Evolutionary conservation across 345 rosid genomes (phyloP), one percentile per base, ranked within the genome.

Genomic region (Salix suchowensis): DNA sequence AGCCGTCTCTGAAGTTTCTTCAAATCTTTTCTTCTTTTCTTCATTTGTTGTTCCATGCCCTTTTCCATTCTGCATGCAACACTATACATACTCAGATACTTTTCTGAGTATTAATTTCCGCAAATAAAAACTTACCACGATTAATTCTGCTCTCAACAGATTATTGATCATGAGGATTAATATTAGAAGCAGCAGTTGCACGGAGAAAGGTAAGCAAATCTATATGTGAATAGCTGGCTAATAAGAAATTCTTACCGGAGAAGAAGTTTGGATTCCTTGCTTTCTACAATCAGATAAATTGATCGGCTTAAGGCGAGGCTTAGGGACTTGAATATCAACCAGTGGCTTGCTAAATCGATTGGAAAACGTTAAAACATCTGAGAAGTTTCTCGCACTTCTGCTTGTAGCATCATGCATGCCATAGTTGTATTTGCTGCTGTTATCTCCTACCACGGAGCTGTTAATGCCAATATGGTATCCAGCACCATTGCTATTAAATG

Each of bases 1-100:
- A 37, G 72, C 81, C 46, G 85, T 78, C 32, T 87, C 90, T 23
- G 91, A 83, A 73, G 62, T 75, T 64, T 88, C 90, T 74, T 89
- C 90, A 37, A 71, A 79, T 87, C 90, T 86, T 83, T 87, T 94
- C 87, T 87, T 94, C 83, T 89, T 91, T 21, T 87, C 90, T 70
- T 88, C 90, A 60, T 75, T 88, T 71, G 88, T 71, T 54, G 46
- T 64, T 71, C 85, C 92, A 42, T 79, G 81, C 54, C 88, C 85
- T 68, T 79, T 84, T 48, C 80, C 87, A 36, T 75, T 82, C 90
- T 87, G 79, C 88, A 79, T 44, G 40, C 62, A 24, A 32, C 4
- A 34, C 37, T 34, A 34, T 28, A 52, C 1, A 71, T 19, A 4
- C 30, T 32, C 26, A 52, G 10, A 58, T 18, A n/a, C n/a, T 13